Base-by-base conservation (phyloP, 345 rosid genomes). In the Sonneratia alba region DNA sequence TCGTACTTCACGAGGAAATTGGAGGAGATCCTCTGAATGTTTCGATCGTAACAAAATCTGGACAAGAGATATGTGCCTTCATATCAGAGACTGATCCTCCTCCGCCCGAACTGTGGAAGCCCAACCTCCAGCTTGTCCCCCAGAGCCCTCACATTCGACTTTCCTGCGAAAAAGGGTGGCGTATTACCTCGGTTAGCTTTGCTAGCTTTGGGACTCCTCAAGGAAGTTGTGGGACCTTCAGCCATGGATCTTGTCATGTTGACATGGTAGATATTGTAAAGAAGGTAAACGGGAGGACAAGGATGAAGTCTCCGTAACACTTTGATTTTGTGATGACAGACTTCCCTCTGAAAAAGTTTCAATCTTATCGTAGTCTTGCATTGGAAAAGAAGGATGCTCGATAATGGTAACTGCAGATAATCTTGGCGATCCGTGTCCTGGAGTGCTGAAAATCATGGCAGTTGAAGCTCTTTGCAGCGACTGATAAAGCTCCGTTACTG, bases 171-270 rank as follows among this genome's bases (percentile, higher is more conserved):
- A 70, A 56, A 72, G 89, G 90, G 62, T 86, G 90, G 93, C 84
- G 3, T 76, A 85, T 86, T 73, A 59, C 81, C 69, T 72, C 82
- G 1, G 68, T 88, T 67, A 81, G 57, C 72, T 88, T 86, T 70
- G 87, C 89, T n/a, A 81, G 87, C 75, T 86, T 81, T 36, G 93
- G 90, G 62, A 78, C 79, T 78, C 88, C 90, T 63, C 76, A 71
- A 70, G 93, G 93, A 71, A 72, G 73, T 22, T 86, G 89, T 56
- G 90, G 93, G 71, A 65, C 80, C 18, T 75, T 85, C 66, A 72
- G 56, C 5, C 74, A 53, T 19, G 90, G 90, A 72, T 12, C 63
- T 51, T 88, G 90, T 57, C 89, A 88, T 45, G 71, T 78, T 8
- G 73, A 83, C 34, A 47, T 79, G 68, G 22, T 71, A 68, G 42